These are phyloP conservation scores for Dictyostelium capitatum DNA, from an alignment of 78 protist species.

Conservation along the genomic window DNA sequence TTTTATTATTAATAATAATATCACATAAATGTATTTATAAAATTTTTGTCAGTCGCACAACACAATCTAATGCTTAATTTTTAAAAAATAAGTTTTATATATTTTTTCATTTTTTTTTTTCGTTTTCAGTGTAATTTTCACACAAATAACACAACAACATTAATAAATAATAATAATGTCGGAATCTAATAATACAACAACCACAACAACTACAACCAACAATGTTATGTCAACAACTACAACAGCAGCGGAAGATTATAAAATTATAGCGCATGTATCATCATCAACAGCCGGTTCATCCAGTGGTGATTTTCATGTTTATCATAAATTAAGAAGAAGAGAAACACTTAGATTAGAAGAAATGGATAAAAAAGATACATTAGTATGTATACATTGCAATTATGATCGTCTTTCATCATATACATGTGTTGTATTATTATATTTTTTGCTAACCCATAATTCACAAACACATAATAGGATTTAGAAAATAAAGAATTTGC, in stretches of 20 bases:
- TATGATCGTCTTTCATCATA: too few species aligned
- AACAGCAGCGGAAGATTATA: neutral
- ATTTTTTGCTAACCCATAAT: neutral
- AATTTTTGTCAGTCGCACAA: too few species aligned
- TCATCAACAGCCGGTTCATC: slow-evolving; percentile 63
- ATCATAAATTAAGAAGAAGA: slow-evolving; percentile 55
- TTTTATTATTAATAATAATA: too few species aligned
- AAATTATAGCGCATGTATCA: slow-evolving; percentile 42
- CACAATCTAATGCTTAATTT: neutral
- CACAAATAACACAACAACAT: neutral
- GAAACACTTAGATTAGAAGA: slow-evolving; percentile 39
- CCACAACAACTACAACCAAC: neutral
- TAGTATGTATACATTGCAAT: too few species aligned
- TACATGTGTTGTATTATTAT: neutral
- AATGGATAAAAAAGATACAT: slow-evolving; percentile 18
- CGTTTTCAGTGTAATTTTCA: neutral
- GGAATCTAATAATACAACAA: neutral
- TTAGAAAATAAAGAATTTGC: slow-evolving; percentile 30
- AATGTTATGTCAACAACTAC: neutral
- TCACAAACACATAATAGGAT: neutral
- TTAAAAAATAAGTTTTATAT: neutral
- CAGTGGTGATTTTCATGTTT: slow-evolving; percentile 75
- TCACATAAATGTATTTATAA: too few species aligned
- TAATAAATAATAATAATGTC: too few species aligned
- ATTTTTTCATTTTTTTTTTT: neutral